These are phyloP conservation scores for Bretziella fagacearum DNA, from an alignment of 2,329 filamentous ascomycete genomes.

Conservation along the genomic window DNA sequence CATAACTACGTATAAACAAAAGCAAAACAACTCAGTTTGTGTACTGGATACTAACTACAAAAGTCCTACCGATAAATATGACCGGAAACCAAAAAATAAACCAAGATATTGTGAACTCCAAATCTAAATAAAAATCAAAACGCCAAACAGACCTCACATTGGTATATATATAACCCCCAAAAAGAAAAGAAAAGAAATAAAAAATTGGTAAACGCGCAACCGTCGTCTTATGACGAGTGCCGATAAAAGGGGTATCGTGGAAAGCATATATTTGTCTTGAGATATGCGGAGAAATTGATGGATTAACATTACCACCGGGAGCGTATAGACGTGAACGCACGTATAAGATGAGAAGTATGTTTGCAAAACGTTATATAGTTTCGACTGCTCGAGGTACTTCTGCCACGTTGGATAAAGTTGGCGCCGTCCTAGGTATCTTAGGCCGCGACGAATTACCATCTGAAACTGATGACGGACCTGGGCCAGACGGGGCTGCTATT, in stretches of 20 bases:
- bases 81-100: background rate
- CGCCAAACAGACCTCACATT: background rate
- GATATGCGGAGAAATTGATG: no score
- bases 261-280: no score
- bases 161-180: background rate
- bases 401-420: conserved; percentile 3
- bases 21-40: background rate
- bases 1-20: no score
- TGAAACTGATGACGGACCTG: background rate
- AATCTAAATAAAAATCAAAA: background rate
- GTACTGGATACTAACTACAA: background rate
- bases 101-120: background rate
- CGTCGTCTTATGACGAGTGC: no score
- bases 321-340: no score
- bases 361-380: conserved; percentile 24
- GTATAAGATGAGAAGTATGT: background rate
- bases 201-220: background rate
- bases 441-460: conserved; percentile 7
- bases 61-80: background rate
- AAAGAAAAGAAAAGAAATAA: background rate
- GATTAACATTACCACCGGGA: no score
- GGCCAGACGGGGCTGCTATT: background rate
- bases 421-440: conserved; percentile 6
- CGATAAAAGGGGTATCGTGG: no score
- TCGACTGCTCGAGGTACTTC: conserved; percentile 23